phyloP scores from a whole-genome alignment of 805 yeast species.

The Pichia californica region DNA sequence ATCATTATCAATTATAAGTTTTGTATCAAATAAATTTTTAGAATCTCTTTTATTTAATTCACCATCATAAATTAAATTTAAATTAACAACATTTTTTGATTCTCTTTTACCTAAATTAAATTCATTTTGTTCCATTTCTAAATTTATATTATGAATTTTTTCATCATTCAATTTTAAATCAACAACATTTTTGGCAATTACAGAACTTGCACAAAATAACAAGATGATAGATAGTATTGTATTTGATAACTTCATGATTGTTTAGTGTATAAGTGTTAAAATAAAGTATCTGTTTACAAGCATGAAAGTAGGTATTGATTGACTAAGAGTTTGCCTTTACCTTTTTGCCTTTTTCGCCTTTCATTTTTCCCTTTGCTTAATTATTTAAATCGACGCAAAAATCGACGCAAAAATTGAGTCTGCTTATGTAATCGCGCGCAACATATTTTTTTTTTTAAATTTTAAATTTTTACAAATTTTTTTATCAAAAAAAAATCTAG shows the following conservation, averaged over 20 bases:
- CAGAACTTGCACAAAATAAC: not conserved
- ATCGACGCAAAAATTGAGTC: no score
- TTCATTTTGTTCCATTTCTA: slow-evolving; percentile 9
- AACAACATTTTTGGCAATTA: slow-evolving; percentile 6
- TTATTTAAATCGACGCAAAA: no score
- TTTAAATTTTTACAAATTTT: no score
- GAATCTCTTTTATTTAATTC: slow-evolving; percentile 3
- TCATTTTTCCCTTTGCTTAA: no score
- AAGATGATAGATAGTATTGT: not conserved
- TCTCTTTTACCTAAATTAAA: slow-evolving; percentile 10
- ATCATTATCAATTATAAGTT: slow-evolving; percentile 13
- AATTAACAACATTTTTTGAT: slow-evolving; percentile 12
- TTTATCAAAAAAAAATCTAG: no score
- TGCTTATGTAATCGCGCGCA: no score
- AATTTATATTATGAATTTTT: not conserved
- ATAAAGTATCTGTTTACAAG: not conserved
- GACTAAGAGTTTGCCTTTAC: no score
- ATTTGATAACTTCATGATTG: slow-evolving; percentile 2
- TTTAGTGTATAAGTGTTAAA: no score
- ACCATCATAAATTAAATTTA: not conserved
- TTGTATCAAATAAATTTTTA: slow-evolving; percentile 12
- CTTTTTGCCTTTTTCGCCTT: no score
- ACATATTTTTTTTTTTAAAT: no score
- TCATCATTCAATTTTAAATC: slow-evolving; percentile 5
- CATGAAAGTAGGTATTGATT: no score